Evolutionary conservation across 106 monocot genomes (phyloP), one percentile per base, ranked within the genome.

Genomic region (Dioscorea dumetorum): DNA sequence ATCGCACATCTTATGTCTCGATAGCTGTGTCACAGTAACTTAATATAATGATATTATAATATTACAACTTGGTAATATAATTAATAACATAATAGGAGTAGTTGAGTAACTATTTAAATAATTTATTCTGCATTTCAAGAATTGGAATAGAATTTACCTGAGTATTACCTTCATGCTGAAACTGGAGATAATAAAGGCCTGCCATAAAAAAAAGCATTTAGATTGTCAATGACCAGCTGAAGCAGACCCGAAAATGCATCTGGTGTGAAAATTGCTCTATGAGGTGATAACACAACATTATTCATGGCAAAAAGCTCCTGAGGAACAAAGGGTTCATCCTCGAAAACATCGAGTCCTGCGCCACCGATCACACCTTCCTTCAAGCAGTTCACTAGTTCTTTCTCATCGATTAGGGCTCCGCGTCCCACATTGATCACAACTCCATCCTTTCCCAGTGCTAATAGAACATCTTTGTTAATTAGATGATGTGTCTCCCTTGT

Each of bases 301-400:
- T 85, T 78, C 85, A 88, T 81, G 4, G 19, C 10, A 24, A 81
- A 58, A 10, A 88, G 79, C 63, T 85, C 81, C 12, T 56, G 24
- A 2, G 85, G 81, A 10, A 88, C 79, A 8, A 7, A 2, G 2
- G 88, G 92, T 24, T 93, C 88, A 14, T 81, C 57, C 71, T 88
- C 88, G 63, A 74, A 93, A 22, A 93, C 92, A 83, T 93, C 88
- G 18, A 93, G 85, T 21, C 85, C 92, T 48, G 82, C 83, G 21
- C 85, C 92, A 13, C 74, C 81, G 21, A 93, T 69, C 66, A 79
- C 78, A 21, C 83, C 76, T 34, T 75, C 32, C 64, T 60, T 61
- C 70, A 88, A 59, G 41, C 60, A 51, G 15, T 58, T 63, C 5
- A 84, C 78, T 12, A 83, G 23, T 33, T 80, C 87, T 14, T 68